phyloP scores from a whole-genome alignment of 192 early-diverging fungal species.

The Coemansia sp. region DNA sequence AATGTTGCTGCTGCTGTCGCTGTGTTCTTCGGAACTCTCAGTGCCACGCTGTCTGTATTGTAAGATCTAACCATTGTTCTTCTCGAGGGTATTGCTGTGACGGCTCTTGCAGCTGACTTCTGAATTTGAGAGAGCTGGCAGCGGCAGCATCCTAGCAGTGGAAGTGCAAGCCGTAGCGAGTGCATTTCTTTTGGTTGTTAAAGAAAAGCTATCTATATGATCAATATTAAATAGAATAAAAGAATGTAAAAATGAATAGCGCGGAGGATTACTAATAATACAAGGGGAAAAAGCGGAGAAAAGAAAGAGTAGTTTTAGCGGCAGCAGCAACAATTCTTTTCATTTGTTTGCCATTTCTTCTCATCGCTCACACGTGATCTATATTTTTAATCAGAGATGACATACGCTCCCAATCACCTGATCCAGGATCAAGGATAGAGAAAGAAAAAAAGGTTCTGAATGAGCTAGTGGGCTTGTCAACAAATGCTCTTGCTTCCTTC shows the following conservation, averaged over 20 bases:
- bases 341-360: not conserved
- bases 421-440: not conserved
- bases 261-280: not conserved
- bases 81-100: not conserved
- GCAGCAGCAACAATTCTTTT: not conserved
- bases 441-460: not conserved
- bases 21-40: not conserved
- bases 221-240: not conserved
- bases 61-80: not conserved
- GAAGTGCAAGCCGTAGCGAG: not conserved
- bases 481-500: not conserved
- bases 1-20: conserved; percentile 23
- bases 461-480: too few relatives aligned
- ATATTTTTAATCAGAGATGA: not conserved
- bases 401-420: not conserved
- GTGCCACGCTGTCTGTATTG: not conserved
- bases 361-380: not conserved
- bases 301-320: not conserved
- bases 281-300: not conserved
- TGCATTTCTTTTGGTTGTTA: not conserved
- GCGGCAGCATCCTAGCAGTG: not conserved
- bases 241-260: not conserved
- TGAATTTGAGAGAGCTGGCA: not conserved
- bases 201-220: not conserved
- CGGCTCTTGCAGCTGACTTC: conserved; percentile 3